A percentile compares a stretch with the other conserved stretches of the same genome.
Conservation (phyloP, 441 rosid genomes). For the Aquilaria agallochum region DNA sequence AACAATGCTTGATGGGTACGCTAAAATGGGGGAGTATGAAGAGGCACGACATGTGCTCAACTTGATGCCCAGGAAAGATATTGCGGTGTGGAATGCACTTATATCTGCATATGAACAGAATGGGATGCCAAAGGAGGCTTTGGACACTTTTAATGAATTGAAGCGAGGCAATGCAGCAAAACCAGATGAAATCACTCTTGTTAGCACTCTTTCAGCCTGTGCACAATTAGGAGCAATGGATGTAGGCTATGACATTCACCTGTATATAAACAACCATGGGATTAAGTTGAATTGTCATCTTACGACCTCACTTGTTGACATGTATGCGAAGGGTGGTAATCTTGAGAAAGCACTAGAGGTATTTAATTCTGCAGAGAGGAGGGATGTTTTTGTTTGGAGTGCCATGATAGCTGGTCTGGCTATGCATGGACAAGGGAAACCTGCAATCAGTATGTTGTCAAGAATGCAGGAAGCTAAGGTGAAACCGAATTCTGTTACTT, state of each 20-base stretch:
- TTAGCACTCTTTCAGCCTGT: slow-evolving; percentile 60
- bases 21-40: slow-evolving; percentile 42
- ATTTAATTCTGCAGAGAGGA: slow-evolving; percentile 39
- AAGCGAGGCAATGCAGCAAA: slow-evolving; percentile 34
- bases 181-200: slow-evolving; percentile 60
- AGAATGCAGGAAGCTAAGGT: slow-evolving; percentile 52
- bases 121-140: slow-evolving; percentile 61
- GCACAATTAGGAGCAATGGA: slow-evolving; percentile 64
- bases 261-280: slow-evolving; percentile 39
- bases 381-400: slow-evolving; percentile 73
- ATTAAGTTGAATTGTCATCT: slow-evolving; percentile 50
- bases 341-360: slow-evolving; percentile 61
- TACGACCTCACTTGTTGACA: slow-evolving; percentile 61
- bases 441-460: slow-evolving; percentile 48
- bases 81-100: slow-evolving; percentile 65
- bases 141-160: slow-evolving; percentile 50
- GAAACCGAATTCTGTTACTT: slow-evolving; percentile 62
- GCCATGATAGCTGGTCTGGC: slow-evolving; percentile 74
- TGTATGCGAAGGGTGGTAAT: slow-evolving; percentile 78
- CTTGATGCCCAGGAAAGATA: slow-evolving; percentile 48
- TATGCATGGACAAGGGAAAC: slow-evolving; percentile 64
- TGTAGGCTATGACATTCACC: slow-evolving; percentile 50
- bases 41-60: slow-evolving; percentile 47
- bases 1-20: slow-evolving; percentile 69
- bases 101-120: slow-evolving; percentile 70